Evolutionary conservation across 768 basidiomycete species (phyloP).

Genomic region (Lactifluus rugatus): DNA sequence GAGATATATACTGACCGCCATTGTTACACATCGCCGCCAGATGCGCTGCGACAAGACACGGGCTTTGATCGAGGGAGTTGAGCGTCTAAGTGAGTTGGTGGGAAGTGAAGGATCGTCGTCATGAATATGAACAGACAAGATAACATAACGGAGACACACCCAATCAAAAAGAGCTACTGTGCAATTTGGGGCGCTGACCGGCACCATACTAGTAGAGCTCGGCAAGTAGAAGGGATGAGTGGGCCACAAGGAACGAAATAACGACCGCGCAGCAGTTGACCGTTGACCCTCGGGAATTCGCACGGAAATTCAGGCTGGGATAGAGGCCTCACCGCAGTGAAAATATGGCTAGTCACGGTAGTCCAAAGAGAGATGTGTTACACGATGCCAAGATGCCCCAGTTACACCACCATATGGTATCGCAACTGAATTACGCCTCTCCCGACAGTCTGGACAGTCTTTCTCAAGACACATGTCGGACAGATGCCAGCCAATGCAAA

Average conservation of each 20-base stretch:
- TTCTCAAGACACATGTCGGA: too few species aligned
- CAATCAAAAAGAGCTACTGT: background rate
- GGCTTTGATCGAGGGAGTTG: slow-evolving; percentile 11
- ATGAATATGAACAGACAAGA: background rate
- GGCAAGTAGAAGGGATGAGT: background rate
- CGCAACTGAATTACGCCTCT: too few species aligned
- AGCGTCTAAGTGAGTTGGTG: background rate
- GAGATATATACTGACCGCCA: slow-evolving; percentile 1
- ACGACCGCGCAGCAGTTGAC: background rate
- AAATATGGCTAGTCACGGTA: too few species aligned
- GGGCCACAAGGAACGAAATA: background rate
- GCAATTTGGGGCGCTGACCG: slow-evolving; percentile 5
- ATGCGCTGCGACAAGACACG: slow-evolving; percentile 4
- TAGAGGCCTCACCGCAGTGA: too few species aligned
- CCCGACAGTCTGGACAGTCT: too few species aligned
- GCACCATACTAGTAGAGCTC: too few species aligned
- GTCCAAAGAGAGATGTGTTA: too few species aligned
- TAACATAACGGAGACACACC: background rate
- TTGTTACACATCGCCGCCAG: slow-evolving; percentile 2
- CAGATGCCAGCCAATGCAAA: too few species aligned
- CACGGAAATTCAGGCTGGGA: background rate
- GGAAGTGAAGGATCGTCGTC: background rate
- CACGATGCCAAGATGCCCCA: too few species aligned
- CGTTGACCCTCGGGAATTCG: background rate
- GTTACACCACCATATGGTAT: too few species aligned